Percentiles rank a stretch among this genome's conserved stretches.
These are phyloP conservation scores for Sarocladium oryzae DNA, from an alignment of 2,329 filamentous ascomycete species.

Conservation along the genomic window DNA sequence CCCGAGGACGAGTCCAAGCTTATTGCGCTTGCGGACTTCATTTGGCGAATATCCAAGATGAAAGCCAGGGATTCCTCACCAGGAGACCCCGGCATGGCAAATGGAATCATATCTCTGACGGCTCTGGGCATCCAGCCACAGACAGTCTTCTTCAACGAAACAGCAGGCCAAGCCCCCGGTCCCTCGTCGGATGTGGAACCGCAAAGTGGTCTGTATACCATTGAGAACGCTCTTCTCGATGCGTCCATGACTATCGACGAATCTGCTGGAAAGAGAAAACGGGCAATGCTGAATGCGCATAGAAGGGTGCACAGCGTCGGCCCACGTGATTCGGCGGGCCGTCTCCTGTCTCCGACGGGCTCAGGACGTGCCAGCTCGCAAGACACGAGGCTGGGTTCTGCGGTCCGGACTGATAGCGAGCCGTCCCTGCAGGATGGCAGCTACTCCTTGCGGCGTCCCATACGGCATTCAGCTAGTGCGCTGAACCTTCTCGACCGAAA, in stretches of 20 bases:
- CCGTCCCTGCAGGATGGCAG: constrained; percentile 33
- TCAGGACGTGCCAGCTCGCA: constrained; percentile 26
- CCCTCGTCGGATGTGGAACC: constrained; percentile 23
- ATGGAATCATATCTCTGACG: constrained; percentile 60
- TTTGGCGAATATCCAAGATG: constrained; percentile 76
- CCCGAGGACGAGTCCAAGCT: constrained; percentile 86
- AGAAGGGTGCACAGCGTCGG: constrained; percentile 34
- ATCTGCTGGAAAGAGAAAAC: constrained; percentile 46
- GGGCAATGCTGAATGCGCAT: constrained; percentile 45
- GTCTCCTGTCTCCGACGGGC: constrained; percentile 24
- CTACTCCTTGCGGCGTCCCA: constrained; percentile 35
- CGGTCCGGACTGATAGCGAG: constrained; percentile 20
- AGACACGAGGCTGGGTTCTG: constrained; percentile 29
- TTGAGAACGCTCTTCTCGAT: constrained; percentile 84
- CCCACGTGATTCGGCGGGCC: constrained; percentile 20
- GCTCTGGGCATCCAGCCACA: constrained; percentile 73
- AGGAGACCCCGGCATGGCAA: constrained; percentile 24
- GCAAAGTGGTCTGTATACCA: constrained; percentile 57
- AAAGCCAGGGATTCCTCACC: constrained; percentile 48
- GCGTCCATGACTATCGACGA: constrained; percentile 84
- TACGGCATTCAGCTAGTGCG: constrained; percentile 54
- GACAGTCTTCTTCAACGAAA: constrained; percentile 88
- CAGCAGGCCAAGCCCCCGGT: constrained; percentile 42
- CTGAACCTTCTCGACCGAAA: constrained; percentile 53
- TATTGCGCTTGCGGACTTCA: constrained; percentile 78